Base-by-base conservation (phyloP, 192 early-diverging fungal species). In the Coemansia furcata region DNA sequence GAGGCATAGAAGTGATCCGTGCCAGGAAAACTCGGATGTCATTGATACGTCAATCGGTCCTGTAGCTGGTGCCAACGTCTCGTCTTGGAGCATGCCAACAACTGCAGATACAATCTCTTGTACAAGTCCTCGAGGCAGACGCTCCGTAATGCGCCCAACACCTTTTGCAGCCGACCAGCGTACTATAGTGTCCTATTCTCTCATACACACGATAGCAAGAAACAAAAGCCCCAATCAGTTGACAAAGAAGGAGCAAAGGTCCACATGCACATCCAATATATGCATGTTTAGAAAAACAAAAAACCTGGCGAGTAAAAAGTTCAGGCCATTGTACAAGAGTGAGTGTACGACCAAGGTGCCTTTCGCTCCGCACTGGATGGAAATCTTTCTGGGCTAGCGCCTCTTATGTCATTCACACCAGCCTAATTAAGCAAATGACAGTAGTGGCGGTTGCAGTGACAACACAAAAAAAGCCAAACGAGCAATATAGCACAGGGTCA, bases 161-260 rank as follows among this genome's bases (percentile, higher is more conserved):
- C 96, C 98, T 84, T 99, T 99, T 8, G 98, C 95, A 6, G 95
- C 89, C 10, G 95, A 96, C 95, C 95, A 98, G 60, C 98, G 89
- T 4, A 99, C 96, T 66, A 99, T 92, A 0, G 98, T 99, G 55
- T 85, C 84, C 80, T 82, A 82, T 52, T 68, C 15, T 19, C 6
- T n/a, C 30, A 42, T n/a, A 29, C 44, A 30, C 39, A 26, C 32
- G 43, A n/a, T 37, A 68, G 23, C 36, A 79, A 36, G 19, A 59
- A 39, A n/a, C 64, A 37, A 17, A 68, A 11, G 11, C 44, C 29
- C 50, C 38, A 21, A 60, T 46, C 29, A 49, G 23, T 47, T 29
- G n/a, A 69, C 46, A 49, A 49, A n/a, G 43, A 38, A 38, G 3
- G 40, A 57, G 14, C 35, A 57, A 32, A 33, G 21, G 46, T 19